Evolutionary conservation across 2,329 filamentous ascomycete genomes (phyloP).

Genomic region (Lecanosticta acicola): DNA sequence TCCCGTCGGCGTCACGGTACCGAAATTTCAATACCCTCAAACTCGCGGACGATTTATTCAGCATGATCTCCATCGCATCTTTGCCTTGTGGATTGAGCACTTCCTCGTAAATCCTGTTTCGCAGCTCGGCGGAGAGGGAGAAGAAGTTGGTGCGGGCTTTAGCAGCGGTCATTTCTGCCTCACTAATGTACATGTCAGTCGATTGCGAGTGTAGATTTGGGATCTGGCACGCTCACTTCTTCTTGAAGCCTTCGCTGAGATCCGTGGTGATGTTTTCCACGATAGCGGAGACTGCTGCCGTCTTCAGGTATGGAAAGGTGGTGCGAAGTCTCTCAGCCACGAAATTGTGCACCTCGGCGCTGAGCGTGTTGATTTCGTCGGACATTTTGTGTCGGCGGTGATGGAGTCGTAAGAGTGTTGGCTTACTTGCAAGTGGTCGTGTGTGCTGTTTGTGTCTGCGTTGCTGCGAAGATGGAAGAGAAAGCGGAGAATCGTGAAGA

Average conservation of each 20-base stretch:
- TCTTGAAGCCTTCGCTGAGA: neutral
- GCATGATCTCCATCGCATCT: too few relatives aligned
- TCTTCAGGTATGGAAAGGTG: slow-evolving; percentile 4
- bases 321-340: neutral
- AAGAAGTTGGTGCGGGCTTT: slow-evolving; percentile 4
- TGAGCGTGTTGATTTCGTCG: neutral
- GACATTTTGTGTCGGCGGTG: neutral
- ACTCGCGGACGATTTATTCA: too few relatives aligned
- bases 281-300: neutral
- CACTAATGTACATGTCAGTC: neutral
- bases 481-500: too few relatives aligned
- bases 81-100: too few relatives aligned
- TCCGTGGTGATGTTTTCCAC: neutral
- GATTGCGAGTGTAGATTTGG: too few relatives aligned
- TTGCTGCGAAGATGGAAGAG: too few relatives aligned
- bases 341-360: neutral
- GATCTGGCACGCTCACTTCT: neutral
- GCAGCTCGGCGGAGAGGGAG: slow-evolving; percentile 4
- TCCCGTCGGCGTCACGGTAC: too few relatives aligned
- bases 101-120: slow-evolving; percentile 6
- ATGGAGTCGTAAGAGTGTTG: too few relatives aligned
- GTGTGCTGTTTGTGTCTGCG: too few relatives aligned
- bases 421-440: too few relatives aligned
- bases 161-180: neutral
- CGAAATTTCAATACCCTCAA: too few relatives aligned